Evolutionary conservation across 2,329 filamentous ascomycete genomes (phyloP).

Genomic region (Graphium sp.): DNA sequence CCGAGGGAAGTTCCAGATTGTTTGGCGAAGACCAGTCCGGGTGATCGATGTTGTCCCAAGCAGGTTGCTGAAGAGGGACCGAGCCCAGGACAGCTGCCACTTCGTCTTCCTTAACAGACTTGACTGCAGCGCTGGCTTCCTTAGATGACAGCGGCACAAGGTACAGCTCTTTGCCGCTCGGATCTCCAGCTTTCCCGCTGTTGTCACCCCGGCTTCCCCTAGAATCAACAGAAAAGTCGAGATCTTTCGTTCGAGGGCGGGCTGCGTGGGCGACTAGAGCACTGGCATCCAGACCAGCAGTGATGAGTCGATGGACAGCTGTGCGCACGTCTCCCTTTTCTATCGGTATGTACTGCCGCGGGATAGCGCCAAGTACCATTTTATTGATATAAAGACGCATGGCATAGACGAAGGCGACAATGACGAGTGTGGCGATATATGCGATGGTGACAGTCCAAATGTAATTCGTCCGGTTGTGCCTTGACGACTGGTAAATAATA

Average conservation of each 20-base stretch:
- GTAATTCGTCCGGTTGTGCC: slow-evolving; percentile 53
- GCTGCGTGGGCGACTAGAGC: slow-evolving; percentile 69
- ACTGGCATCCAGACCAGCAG: slow-evolving; percentile 55
- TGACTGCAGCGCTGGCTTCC: too few relatives aligned
- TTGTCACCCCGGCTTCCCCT: slow-evolving; percentile 6
- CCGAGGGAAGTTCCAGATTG: slow-evolving; percentile 54
- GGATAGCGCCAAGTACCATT: slow-evolving; percentile 63
- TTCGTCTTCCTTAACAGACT: slow-evolving; percentile 17
- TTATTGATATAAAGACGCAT: slow-evolving; percentile 77
- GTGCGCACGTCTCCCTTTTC: slow-evolving; percentile 70
- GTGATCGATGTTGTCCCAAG: slow-evolving; percentile 77
- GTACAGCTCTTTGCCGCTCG: slow-evolving; percentile 5
- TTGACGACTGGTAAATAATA: slow-evolving; percentile 59
- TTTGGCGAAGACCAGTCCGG: slow-evolving; percentile 76
- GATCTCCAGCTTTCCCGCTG: neutral
- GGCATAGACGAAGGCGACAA: slow-evolving; percentile 63
- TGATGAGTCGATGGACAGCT: slow-evolving; percentile 60
- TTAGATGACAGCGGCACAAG: too few relatives aligned
- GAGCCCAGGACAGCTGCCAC: slow-evolving; percentile 22
- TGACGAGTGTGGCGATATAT: slow-evolving; percentile 55
- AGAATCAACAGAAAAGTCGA: slow-evolving; percentile 17
- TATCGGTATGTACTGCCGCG: slow-evolving; percentile 71
- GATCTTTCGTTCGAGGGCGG: slow-evolving; percentile 33
- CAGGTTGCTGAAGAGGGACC: slow-evolving; percentile 31
- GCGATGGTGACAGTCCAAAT: slow-evolving; percentile 65